Evolutionary conservation across 129 eudicot species (phyloP), one percentile per base, ranked within the genome.

Genomic region (Artemisia tridentata): DNA sequence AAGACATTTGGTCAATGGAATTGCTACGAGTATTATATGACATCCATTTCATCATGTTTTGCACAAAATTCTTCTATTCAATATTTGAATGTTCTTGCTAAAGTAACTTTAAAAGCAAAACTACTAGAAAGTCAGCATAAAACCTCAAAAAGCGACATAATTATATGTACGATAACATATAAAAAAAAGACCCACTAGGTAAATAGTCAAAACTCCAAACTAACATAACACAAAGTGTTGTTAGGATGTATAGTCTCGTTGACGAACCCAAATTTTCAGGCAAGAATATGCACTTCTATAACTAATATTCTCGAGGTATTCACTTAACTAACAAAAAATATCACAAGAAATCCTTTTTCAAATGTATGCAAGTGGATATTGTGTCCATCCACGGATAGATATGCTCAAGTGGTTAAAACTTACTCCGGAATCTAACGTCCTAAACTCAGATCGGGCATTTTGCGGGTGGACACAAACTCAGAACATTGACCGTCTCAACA

Each of bases 1-100:
- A 63, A 63, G 62, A 78, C 77, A 70, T 27, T 63, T 20, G 15
- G 14, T 69, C 20, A 73, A 62, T 38, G 12, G 43, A 50, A 27
- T 27, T 25, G 62, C 51, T 12, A 48, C 19, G 38, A 17, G 52
- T 54, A 54, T 45, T 18, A 53, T 17, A 20, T 14, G 25, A 71
- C 23, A 19, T 10, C 29, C 9, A 38, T 54, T 4, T 64, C 38
- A 49, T 49, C 65, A 55, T 56, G 17, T 61, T 13, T 7, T 18
- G 16, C 45, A 23, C 68, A 19, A 72, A 61, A 34, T 6, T 47
- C 15, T 60, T 60, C 49, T 62, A 17, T 72, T 15, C 12, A 17
- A 64, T 53, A 63, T 0, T 29, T 29, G 34, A 29, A 38, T 34
- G 50, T 52, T 65, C 20, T n/a, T 4, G 34, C 41, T 56, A 23